These are phyloP conservation scores for Leavenworthia alabamica DNA, from an alignment of 345 rosid genomes.

Conservation along the genomic window DNA sequence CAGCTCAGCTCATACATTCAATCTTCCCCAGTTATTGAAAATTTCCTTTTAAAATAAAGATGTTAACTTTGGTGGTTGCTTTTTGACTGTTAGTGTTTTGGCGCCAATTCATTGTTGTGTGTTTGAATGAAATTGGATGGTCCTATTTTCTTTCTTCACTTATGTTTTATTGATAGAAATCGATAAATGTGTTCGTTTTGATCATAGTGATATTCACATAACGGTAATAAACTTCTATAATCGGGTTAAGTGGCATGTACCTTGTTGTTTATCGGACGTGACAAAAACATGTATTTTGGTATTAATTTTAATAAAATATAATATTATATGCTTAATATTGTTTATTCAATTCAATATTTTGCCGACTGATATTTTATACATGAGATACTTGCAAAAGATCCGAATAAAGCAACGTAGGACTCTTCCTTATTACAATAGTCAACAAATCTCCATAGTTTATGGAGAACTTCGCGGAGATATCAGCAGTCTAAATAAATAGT, in stretches of 20 bases:
- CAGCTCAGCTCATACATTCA: conserved; percentile 42
- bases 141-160: too few species aligned
- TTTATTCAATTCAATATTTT: not conserved
- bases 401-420: conserved; percentile 1
- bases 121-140: too few species aligned
- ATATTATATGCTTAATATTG: not conserved
- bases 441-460: conserved; percentile 19
- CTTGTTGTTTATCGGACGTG: conserved; percentile 36
- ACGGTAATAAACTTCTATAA: too few species aligned
- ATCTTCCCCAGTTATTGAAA: not conserved
- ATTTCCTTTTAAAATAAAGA: conserved; percentile 1
- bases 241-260: too few species aligned
- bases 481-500: conserved; percentile 15
- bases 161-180: too few species aligned
- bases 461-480: conserved; percentile 28
- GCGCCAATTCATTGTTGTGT: too few species aligned
- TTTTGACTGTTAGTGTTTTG: conserved; percentile 40
- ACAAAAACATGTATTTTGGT: conserved; percentile 23
- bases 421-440: not conserved
- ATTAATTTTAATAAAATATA: too few species aligned
- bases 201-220: too few species aligned
- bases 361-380: conserved; percentile 1
- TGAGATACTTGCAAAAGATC: too few species aligned
- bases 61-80: not conserved
- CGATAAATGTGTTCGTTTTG: too few species aligned